Conservation (phyloP, 2,329 filamentous ascomycete species). For the Nemania sp. region DNA sequence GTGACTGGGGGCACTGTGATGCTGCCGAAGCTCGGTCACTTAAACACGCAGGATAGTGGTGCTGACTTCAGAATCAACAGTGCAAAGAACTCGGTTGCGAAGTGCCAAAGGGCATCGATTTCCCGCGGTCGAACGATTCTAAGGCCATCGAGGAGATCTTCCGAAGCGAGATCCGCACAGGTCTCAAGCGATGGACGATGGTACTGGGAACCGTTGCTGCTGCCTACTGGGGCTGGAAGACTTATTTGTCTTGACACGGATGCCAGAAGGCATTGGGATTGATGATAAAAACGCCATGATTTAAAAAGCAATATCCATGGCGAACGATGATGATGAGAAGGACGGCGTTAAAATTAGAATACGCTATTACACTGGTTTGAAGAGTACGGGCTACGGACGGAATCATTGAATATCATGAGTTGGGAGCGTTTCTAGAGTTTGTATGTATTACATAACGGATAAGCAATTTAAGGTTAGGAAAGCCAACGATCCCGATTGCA, state of each 20-base stretch:
- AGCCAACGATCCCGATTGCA: not conserved
- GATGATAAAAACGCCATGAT: not conserved
- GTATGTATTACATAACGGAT: not conserved
- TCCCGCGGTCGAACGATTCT: conserved; percentile 31
- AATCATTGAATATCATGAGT: not conserved
- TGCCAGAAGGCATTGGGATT: not conserved
- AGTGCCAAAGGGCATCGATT: conserved; percentile 29
- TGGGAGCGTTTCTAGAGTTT: conserved; percentile 2
- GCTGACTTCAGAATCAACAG: conserved; percentile 2
- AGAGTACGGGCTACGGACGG: not conserved
- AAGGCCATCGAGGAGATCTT: conserved; percentile 32
- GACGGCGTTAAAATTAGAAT: not conserved
- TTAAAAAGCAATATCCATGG: not conserved
- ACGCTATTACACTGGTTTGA: not conserved
- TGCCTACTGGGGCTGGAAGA: conserved; percentile 18
- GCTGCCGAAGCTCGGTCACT: not conserved
- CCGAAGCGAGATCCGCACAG: conserved; percentile 27
- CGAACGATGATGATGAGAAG: not conserved
- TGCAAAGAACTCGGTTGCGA: conserved; percentile 29
- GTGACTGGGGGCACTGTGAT: too few relatives aligned
- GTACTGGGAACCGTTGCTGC: conserved; percentile 23
- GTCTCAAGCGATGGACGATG: conserved; percentile 27
- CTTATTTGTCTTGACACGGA: conserved; percentile 13
- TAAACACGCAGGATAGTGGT: not conserved
- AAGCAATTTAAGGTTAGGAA: not conserved